These are phyloP conservation scores for Imleria badia DNA, from an alignment of 768 basidiomycete species.

Conservation along the genomic window DNA sequence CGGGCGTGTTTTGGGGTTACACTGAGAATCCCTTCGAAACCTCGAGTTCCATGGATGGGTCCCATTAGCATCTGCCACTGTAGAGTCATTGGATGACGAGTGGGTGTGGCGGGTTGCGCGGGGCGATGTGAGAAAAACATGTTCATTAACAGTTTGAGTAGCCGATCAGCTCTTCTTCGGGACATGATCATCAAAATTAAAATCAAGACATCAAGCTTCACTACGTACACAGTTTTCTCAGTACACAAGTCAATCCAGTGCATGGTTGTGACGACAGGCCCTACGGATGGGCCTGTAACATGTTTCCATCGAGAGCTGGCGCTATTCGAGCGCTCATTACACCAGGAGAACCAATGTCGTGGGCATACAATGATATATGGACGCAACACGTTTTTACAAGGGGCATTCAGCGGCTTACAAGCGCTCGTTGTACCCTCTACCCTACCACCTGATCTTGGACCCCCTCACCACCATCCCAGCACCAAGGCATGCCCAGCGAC, in stretches of 20 bases:
- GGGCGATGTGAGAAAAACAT: constrained; percentile 5
- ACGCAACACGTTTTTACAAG: not conserved
- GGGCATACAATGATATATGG: not conserved
- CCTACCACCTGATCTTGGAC: too few relatives aligned
- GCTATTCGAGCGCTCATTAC: too few relatives aligned
- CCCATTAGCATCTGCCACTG: constrained; percentile 73
- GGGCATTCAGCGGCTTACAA: too few relatives aligned
- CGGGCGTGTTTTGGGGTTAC: constrained; percentile 21
- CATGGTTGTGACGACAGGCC: too few relatives aligned
- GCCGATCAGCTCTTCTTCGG: too few relatives aligned
- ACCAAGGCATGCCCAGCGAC: not conserved
- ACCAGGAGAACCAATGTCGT: too few relatives aligned
- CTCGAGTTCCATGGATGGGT: too few relatives aligned
- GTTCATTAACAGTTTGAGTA: constrained; percentile 12
- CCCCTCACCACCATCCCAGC: not conserved
- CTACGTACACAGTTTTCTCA: too few relatives aligned
- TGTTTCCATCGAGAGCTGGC: not conserved
- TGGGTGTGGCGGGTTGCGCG: not conserved
- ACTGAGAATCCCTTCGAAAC: too few relatives aligned
- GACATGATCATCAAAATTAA: too few relatives aligned
- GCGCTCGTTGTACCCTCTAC: not conserved
- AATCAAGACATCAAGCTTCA: too few relatives aligned
- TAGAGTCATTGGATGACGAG: constrained; percentile 47
- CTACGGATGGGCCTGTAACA: constrained; percentile 2
- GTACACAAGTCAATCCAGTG: too few relatives aligned